Base-by-base conservation (phyloP, 768 basidiomycete genomes). In the Podaxis carcinomalis region DNA sequence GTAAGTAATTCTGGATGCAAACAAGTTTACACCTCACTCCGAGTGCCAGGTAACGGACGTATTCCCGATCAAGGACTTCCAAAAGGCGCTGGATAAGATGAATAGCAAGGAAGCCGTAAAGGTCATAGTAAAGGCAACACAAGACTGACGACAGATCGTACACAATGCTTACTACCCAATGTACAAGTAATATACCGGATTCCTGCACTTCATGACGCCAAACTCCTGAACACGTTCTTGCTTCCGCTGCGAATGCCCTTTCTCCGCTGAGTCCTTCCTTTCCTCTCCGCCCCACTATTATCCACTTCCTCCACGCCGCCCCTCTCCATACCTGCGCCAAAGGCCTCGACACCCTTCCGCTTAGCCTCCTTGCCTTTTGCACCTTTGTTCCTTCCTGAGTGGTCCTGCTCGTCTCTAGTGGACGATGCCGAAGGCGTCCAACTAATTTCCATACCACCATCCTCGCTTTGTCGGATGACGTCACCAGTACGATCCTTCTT, bases 241-340 rank as follows among this genome's bases (percentile, higher is more conserved):
- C 92, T 93, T 32, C 95, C 96, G 70, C 93, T 97, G 55, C 96
- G 81, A 55, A 89, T 80, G 7, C 87, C 90, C 68, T 85, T 84
- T 71, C 95, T 77, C 67, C 92, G 81, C 39, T 90, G 81, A 36
- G 82, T 87, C 73, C 96, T 79, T n/a, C 96, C 95, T 44, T 80
- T 82, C 66, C 88, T 78, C 54, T 92, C 90, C 62, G 80, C 81
- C 64, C 89, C 90, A 37, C 76, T 81, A 67, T 87, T 71, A 61
- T 78, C 80, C 25, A 73, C 75, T 9, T 75, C 72, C 42, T 82
- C 83, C 51, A 77, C 78, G 1, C 83, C 81, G 1, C 92, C 93
- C 67, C 81, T 88, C 78, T 97, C 93, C 86, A 98, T 77, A 23
- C 95, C 94, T 47, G 87, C 90, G 27, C 94, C 95, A 68, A 96